Conservation (phyloP, 306 rosid genomes). For the Inga oerstediana region DNA sequence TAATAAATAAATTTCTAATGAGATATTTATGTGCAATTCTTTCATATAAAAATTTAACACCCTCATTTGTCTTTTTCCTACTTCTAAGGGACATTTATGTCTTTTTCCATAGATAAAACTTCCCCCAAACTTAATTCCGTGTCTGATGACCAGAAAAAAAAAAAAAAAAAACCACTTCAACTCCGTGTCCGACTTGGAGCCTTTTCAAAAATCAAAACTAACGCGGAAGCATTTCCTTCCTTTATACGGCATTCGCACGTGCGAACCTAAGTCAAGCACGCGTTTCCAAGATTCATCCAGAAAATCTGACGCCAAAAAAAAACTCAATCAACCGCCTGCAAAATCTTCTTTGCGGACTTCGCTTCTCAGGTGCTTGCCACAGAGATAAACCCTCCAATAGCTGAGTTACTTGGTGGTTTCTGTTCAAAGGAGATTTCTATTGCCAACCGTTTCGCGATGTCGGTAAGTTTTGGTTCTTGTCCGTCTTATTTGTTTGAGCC, state of each 20-base stretch:
- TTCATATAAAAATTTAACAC: too few species aligned
- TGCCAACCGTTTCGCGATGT: constrained; percentile 36
- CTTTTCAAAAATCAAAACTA: background rate
- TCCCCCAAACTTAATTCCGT: too few species aligned
- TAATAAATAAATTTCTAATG: too few species aligned
- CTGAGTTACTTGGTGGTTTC: constrained; percentile 22
- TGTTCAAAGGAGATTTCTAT: constrained; percentile 1
- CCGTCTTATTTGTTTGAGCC: background rate
- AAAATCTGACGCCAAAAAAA: background rate
- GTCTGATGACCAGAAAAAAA: too few species aligned
- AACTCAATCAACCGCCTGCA: background rate
- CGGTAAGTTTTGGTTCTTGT: constrained; percentile 43
- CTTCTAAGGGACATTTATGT: too few species aligned
- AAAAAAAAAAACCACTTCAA: too few species aligned
- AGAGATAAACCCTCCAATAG: background rate
- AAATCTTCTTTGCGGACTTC: background rate
- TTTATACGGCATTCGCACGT: constrained; percentile 32
- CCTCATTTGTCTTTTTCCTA: too few species aligned
- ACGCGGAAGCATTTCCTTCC: background rate
- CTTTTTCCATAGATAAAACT: too few species aligned
- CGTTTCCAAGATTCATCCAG: background rate
- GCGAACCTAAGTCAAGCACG: constrained; percentile 30
- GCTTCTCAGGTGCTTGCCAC: constrained; percentile 2
- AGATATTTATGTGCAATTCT: too few species aligned
- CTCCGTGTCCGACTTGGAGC: background rate